Base-by-base conservation (phyloP, 129 eudicot genomes). In the Silybum marianum region DNA sequence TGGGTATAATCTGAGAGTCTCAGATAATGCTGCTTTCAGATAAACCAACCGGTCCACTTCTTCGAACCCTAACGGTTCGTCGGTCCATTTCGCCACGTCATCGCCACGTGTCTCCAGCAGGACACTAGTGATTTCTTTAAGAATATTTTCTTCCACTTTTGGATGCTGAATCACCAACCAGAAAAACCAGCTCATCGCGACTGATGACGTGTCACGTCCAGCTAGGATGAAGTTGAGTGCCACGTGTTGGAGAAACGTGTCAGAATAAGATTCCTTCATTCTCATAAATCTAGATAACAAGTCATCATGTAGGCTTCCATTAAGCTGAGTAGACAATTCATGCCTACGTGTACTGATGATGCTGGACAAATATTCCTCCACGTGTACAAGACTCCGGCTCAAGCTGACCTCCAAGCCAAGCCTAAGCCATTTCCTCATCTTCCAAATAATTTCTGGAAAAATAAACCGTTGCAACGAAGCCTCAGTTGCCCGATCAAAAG, bases 171-270 rank as follows among this genome's bases (percentile, higher is more conserved):
- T 92, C 58, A 90, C 81, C 80, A 92, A 42, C 93, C 93, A 94
- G 67, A 94, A 94, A 82, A 92, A 94, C 98, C 98, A 94, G 89
- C 97, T 90, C 86, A 94, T 84, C 3, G 98, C 98, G 2, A 88
- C 98, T 1, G 98, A 94, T 71, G 98, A 92, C 73, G 98, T 94
- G 96, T 94, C 98, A 5, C 98, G 95, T 71, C 98, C 98, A 83
- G 98, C 98, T 78, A 94, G 92, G 96, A 94, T 94, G 91, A 94
- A 94, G 69, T 89, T 94, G 80, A 94, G 92, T 38, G 98, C 97
- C 94, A 94, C 98, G 81, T 94, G 96, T 85, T 94, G 97, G 66
- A 94, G 36, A 74, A 87, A 90, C 16, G 86, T 88, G 79, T 94
- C 98, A 0, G 98, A 80, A 74, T 94, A 94, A 9, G 96, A 87